A percentile compares a stretch with the other conserved stretches of the same genome.
Conservation (phyloP, 2,329 filamentous ascomycete genomes). For the Aspergillus fischeri region DNA sequence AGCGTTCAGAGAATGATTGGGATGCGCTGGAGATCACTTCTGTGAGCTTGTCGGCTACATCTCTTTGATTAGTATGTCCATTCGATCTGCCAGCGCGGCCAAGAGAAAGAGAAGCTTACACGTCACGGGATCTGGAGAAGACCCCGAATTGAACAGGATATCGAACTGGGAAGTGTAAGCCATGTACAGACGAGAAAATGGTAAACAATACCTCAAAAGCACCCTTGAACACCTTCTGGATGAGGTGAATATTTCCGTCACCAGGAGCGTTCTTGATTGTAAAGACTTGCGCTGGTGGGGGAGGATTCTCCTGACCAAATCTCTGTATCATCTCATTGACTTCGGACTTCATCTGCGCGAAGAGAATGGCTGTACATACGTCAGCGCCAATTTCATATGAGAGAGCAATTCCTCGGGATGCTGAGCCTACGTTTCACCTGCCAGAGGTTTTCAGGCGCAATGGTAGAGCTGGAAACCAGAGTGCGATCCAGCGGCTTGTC, state of each 20-base stretch:
- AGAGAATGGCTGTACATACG: constrained; percentile 48
- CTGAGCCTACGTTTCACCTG: constrained; percentile 63
- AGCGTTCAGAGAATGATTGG: constrained; percentile 68
- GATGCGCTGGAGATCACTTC: constrained; percentile 64
- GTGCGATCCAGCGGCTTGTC: constrained; percentile 72
- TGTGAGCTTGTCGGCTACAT: constrained; percentile 59
- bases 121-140: constrained; percentile 52
- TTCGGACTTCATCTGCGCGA: constrained; percentile 59
- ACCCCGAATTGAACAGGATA: constrained; percentile 79
- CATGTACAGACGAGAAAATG: background rate
- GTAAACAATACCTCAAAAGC: constrained; percentile 60
- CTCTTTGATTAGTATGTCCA: constrained; percentile 6
- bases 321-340: constrained; percentile 57
- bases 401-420: background rate
- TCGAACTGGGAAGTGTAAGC: constrained; percentile 61
- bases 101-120: constrained; percentile 34
- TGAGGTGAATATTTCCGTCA: constrained; percentile 73
- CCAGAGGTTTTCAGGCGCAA: constrained; percentile 71
- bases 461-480: constrained; percentile 65
- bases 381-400: constrained; percentile 1
- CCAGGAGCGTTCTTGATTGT: constrained; percentile 61
- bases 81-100: background rate
- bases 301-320: constrained; percentile 62
- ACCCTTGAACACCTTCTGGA: constrained; percentile 90
- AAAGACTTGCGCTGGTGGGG: constrained; percentile 82